Evolutionary conservation across 805 yeast genomes (phyloP).

Genomic region (Tetrapisispora taiwanensis): DNA sequence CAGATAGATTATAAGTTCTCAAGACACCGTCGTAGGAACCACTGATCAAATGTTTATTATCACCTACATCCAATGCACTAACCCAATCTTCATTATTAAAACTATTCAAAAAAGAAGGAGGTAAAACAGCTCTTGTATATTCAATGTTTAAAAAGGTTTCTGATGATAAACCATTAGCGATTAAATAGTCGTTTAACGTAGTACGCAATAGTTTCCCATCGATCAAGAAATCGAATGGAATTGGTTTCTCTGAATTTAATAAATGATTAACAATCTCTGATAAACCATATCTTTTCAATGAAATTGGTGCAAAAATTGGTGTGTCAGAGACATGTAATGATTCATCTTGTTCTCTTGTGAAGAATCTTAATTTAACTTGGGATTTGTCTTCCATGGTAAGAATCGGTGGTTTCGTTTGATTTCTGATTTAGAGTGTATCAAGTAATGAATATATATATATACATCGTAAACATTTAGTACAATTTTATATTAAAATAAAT

Average conservation of each 20-base stretch:
- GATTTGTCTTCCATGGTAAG: constrained; percentile 28
- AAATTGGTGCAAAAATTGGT: constrained; percentile 80
- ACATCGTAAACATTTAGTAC: too few relatives aligned
- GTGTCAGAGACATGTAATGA: constrained; percentile 57
- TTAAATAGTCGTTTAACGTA: constrained; percentile 70
- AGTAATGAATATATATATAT: too few relatives aligned
- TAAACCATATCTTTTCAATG: constrained; percentile 80
- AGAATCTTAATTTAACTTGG: constrained; percentile 74
- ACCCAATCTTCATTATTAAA: constrained; percentile 95
- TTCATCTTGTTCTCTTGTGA: constrained; percentile 77
- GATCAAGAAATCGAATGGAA: constrained; percentile 88
- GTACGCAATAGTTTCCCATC: constrained; percentile 75
- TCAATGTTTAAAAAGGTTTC: constrained; percentile 76
- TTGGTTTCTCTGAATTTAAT: constrained; percentile 46
- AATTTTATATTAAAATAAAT: background rate
- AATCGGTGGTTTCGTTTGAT: too few relatives aligned
- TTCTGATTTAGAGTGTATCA: too few relatives aligned
- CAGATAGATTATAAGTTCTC: constrained; percentile 76
- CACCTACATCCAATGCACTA: constrained; percentile 44
- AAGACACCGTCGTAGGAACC: constrained; percentile 95
- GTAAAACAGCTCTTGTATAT: constrained; percentile 84
- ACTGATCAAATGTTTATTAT: constrained; percentile 48
- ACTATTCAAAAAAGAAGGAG: constrained; percentile 86
- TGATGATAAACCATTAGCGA: constrained; percentile 64
- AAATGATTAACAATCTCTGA: constrained; percentile 94